Base-by-base conservation (phyloP, 345 rosid genomes). In the Anastatica hierochuntica region DNA sequence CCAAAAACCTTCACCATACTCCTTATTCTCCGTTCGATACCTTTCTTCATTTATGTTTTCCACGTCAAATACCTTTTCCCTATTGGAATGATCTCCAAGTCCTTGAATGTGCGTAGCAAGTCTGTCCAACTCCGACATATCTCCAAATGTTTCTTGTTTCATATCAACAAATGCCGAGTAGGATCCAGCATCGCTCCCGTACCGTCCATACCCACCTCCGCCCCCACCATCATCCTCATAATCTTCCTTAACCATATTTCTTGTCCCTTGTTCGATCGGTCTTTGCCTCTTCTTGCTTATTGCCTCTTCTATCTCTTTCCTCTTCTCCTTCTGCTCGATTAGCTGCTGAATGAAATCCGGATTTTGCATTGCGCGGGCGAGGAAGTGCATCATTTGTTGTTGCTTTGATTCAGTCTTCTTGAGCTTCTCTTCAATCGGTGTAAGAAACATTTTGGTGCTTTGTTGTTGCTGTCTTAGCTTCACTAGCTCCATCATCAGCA, bases 341-440 rank as follows among this genome's bases (percentile, higher is more conserved):
- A 85, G 54, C 33, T 78, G 83, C 45, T 80, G 79, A 30, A 82
- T 58, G 54, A 85, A 82, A 60, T 61, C 68, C 0, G 95, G 87
- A 70, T 80, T 79, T 42, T 66, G 70, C 80, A 82, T 72, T 53
- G 85, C 90, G 10, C 81, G 75, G 36, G 87, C 90, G 53, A 85
- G 69, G 83, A 85, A 85, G 17, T 62, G 62, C 95, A 78, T 76
- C 87, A 85, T 73, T 13, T 78, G 84, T 33, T 73, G 79, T 68
- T 85, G 90, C 44, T 72, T 85, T 14, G 69, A 62, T 61, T 85
- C 95, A 0, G 81, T 78, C 38, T 53, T 82, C 50, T 55, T 75
- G 20, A 82, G 68, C 24, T 75, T 82, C 59, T 78, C 68, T 50
- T 82, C 83, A 74, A 85, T 63, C 27, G 20, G 9, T 42, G 72